Base-by-base conservation (phyloP, 2,329 filamentous ascomycete species). In the Davidsoniella neocaledoniae region DNA sequence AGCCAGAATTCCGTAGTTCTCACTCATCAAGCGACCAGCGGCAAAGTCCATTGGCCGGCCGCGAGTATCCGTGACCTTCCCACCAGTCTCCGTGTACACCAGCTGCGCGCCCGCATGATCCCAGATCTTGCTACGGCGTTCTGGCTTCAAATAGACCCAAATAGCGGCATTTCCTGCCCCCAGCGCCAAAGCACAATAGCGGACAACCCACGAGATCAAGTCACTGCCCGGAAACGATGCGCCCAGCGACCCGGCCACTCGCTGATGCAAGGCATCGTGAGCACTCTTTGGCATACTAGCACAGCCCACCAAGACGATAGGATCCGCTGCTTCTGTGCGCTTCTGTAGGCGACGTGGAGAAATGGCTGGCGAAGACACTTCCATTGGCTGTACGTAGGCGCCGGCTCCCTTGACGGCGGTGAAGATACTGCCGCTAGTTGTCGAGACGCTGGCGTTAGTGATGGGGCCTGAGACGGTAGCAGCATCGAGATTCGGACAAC, bases 81-180 rank as follows among this genome's bases (percentile, higher is more conserved):
- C 74, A 1, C 74, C 74, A 1, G 70, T 64, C 57, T 78, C 74
- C 53, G 75, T 68, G 41, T 74, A 77, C 6, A 78, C 57, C 29
- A 78, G 57, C 71, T 77, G 76, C 0, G 73, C 74, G 2, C 74
- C 74, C 0, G 74, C 73, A 50, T 78, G 74, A 54, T 78, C 74
- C 74, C 74, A 78, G 1, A 73, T 64, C 61, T 78, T 77, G 8
- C 67, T 74, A 9, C 63, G 63, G 0, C 73, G 63, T 21, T 67
- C 64, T 17, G 64, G 62, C 19, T 61, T 60, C 54, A 68, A 69
- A 61, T 77, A 78, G 8, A 75, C 68, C 73, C 74, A 77, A 8
- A 76, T 66, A 0, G 71, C 76, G 39, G 68, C 64, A 59, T 76
- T 73, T 8, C 67, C 72, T 4, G 71, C 60, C 0, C 73, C 72